Conservation (phyloP, 23 red algal genomes). For the Gracilaria domingensis region DNA sequence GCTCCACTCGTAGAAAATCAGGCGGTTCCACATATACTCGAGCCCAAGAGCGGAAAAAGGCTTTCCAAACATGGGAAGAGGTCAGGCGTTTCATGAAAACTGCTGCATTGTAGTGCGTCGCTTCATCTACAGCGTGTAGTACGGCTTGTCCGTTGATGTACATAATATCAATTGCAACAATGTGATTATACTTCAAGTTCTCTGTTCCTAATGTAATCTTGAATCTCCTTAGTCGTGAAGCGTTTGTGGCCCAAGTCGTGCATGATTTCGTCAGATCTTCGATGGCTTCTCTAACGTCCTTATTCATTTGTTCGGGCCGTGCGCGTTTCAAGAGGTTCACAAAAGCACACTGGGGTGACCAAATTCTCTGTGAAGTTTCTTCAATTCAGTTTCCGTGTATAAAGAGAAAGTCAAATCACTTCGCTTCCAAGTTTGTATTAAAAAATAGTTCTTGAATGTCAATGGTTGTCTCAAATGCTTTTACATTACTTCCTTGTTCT, state of each 20-base stretch:
- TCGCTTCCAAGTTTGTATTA: not conserved
- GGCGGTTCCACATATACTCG: conserved; percentile 26
- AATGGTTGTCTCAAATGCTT: not conserved
- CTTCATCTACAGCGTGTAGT: conserved; percentile 42
- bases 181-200: conserved; percentile 45
- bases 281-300: not conserved
- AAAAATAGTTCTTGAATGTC: not conserved
- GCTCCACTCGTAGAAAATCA: conserved; percentile 23
- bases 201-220: conserved; percentile 48
- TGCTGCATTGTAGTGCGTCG: conserved; percentile 46
- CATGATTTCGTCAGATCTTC: no score
- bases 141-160: conserved; percentile 21
- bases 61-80: conserved; percentile 37
- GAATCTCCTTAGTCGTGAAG: conserved; percentile 44
- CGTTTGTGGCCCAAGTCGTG: conserved; percentile 30
- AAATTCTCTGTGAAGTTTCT: conserved; percentile 9
- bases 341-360: not conserved
- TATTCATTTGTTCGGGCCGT: not conserved
- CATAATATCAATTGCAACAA: conserved; percentile 48
- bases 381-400: not conserved
- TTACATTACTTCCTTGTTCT: not conserved
- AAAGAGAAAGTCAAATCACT: not conserved
- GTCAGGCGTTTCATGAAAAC: not conserved
- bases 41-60: conserved; percentile 21
- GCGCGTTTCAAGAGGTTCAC: conserved; percentile 10